Evolutionary conservation across 2,329 filamentous ascomycete genomes (phyloP), one percentile per base, ranked within the genome.

Genomic region (Penicillium psychrosexuale): DNA sequence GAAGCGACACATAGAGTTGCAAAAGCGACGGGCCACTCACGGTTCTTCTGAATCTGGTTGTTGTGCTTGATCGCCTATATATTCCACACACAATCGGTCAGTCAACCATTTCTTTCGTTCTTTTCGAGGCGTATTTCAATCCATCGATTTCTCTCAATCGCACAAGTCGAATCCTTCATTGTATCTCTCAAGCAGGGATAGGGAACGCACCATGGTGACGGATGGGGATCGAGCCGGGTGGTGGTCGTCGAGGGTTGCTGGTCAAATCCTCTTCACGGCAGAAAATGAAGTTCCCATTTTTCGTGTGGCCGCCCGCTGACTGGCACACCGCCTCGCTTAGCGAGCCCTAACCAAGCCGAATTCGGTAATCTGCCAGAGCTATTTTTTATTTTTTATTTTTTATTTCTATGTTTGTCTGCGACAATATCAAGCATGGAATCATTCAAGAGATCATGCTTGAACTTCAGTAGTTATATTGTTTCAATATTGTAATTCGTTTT

Each of bases 41-140:
- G 92, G 87, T 95, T 96, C 86, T 93, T 89, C 78, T 89, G 88
- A 80, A 97, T 88, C 84, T 93, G 89, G 85, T 97, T 91, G 84
- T 97, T 97, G 89, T 97, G 91, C 88, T 96, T 96, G 91, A 97
- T 96, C 85, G 93, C 90, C 92, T 88, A 74, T 68, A 70, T 66
- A 56, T 58, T 50, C 62, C 72, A 72, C 63, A 67, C 67, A 56
- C 58, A 58, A 61, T 58, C 64, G 56, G 60, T 57, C 58, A 59
- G 61, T 55, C 59, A 57, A 60, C 51, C 64, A 58, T 66, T 53
- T 13, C 55, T 55, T 48, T 56, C 51, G 17, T n/a, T 42, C 19
- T 24, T 48, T 50, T 50, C 37, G 28, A 44, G 47, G 15, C 42
- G 38, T 40, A 47, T 52, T 53, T 55, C 59, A 45, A 57, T 45